Conservation (phyloP, 2,329 filamentous ascomycete genomes). For the Lachnellula suecica region DNA sequence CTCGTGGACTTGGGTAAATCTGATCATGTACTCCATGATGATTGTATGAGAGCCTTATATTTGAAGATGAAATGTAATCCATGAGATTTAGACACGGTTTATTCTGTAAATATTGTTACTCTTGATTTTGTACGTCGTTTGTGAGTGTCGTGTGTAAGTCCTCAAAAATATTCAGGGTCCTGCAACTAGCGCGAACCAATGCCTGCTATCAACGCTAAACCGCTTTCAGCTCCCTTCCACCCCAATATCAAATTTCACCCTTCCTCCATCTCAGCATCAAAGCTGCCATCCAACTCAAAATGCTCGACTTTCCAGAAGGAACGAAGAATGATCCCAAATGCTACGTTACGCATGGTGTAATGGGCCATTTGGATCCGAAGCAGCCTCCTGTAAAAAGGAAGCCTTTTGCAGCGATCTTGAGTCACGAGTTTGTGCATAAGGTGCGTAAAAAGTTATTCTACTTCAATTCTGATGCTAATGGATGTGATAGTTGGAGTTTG, state of each 20-base stretch:
- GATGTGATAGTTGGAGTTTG: slow-evolving; percentile 57
- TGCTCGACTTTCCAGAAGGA: slow-evolving; percentile 42
- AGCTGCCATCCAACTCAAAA: slow-evolving; percentile 22
- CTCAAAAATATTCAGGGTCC: slow-evolving; percentile 2
- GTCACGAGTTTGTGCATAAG: slow-evolving; percentile 68
- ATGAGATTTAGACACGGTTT: background rate
- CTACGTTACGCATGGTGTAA: slow-evolving; percentile 67
- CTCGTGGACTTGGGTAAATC: slow-evolving; percentile 87
- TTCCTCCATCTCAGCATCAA: background rate
- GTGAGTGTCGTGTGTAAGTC: slow-evolving; percentile 17
- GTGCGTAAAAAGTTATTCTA: slow-evolving; percentile 37
- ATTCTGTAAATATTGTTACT: background rate
- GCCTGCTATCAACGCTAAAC: slow-evolving; percentile 10
- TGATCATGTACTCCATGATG: slow-evolving; percentile 76
- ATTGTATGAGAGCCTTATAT: background rate
- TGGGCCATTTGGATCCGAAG: slow-evolving; percentile 68
- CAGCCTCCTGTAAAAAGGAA: slow-evolving; percentile 71
- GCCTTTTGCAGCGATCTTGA: slow-evolving; percentile 70
- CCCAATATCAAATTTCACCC: slow-evolving; percentile 4
- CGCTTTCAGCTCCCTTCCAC: background rate
- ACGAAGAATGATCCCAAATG: slow-evolving; percentile 58
- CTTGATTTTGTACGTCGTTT: background rate
- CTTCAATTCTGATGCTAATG: slow-evolving; percentile 1
- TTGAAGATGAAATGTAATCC: background rate
- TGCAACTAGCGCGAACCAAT: background rate